Evolutionary conservation across 1,284 basidiomycete species (phyloP), one percentile per base, ranked within the genome.

Genomic region (Sphaerobolus stellatus): DNA sequence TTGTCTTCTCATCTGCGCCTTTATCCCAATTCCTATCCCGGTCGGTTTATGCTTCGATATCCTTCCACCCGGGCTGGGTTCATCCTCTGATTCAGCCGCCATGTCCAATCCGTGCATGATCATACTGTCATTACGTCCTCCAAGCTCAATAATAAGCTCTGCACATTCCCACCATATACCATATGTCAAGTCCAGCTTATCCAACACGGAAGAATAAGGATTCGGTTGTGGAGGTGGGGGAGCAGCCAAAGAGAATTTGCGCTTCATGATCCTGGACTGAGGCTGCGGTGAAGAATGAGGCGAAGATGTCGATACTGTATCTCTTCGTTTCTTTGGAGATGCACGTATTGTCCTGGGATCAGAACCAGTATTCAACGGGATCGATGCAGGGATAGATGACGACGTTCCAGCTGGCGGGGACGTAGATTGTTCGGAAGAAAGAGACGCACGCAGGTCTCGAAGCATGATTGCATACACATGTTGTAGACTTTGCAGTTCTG

Each of bases 161-260:
- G 76, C 77, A 64, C 76, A 76, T 58, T 79, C 77, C 75, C 76
- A 78, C 69, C 74, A 77, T 22, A 73, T 66, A 5, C 64, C 61
- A 59, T 74, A 80, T 43, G 71, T 67, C 5, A 60, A 56, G 33
- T 77, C 74, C 20, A 77, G 62, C 18, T 62, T 56, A 47, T 56
- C 63, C 49, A 68, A 69, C 27, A 50, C 44, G 5, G 30, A 16
- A n/a, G 22, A 28, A 29, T 53, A 54, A 8, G 31, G 58, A 18
- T 16, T 29, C 11, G 45, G 22, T 47, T 47, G 22, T 27, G 46
- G 45, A 14, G 33, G 48, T 48, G 60, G 28, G 41, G 54, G 45
- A 49, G 59, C 40, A 34, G 52, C 43, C 14, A 53, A 22, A 44
- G 56, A 58, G 49, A 59, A 40, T 24, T 29, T 27, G 43, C 34